Base-by-base conservation (phyloP, 495 filamentous ascomycete species). In the Schizothecium vesticola region DNA sequence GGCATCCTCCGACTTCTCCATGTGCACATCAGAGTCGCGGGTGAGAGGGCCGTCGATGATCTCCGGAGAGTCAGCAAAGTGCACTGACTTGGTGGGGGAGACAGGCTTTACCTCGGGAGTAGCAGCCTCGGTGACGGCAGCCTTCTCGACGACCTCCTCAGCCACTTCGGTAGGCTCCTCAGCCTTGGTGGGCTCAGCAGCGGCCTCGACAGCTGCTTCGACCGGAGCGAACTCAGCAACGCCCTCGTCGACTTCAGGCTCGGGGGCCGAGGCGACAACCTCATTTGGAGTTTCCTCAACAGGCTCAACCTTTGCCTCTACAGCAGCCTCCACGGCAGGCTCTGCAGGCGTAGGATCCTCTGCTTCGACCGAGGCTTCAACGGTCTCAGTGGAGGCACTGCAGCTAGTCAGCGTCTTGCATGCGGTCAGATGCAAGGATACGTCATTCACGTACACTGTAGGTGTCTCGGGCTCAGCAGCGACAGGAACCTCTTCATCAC, bases 1-100 rank as follows among this genome's bases (percentile, higher is more conserved):
- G 31, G 16, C 57, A 6, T 26, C 29, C 66, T 67, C 58, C 19
- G 26, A n/a, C 36, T 65, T 65, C 25, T 29, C 55, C 9, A 57
- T 55, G 25, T 65, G 63, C 26, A 65, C 63, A 58, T 68, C 66
- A n/a, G 61, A 67, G 55, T 71, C 65, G 57, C 59, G 65, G 65
- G 65, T 69, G 21, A 69, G 56, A 21, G 61, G 61, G 6, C 55
- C 67, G 16, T 57, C 62, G 29, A 69, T 65, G 22, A 69, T 56
- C 67, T 69, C 56, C 22, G 36, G 28, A 11, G 61, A 23, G 67
- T 69, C 61, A 69, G 67, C 62, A 69, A 69, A 69, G 62, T 31
- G 67, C 64, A 64, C 67, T 55, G 59, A 65, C 61, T 69, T 69
- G 31, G 56, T 56, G 13, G 56, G 67, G 60, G 67, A 65, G 56